Conservation (phyloP, 495 filamentous ascomycete species). For the Penicillium nucicola region DNA sequence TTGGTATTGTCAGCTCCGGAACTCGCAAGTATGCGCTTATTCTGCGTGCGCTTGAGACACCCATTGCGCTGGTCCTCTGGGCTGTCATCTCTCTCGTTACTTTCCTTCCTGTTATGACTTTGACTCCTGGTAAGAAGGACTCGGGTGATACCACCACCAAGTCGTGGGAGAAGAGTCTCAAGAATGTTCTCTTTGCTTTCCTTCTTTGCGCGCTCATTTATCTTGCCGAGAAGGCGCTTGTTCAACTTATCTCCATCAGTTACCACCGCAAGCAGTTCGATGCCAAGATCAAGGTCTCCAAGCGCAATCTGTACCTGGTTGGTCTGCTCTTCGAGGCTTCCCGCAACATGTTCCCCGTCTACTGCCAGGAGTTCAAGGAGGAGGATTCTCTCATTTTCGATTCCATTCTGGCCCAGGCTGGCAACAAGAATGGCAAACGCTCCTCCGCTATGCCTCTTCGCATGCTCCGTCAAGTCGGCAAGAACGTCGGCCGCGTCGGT, state of each 20-base stretch:
- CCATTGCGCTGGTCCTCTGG: constrained; percentile 87
- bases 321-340: constrained; percentile 87
- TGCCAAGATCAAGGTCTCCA: constrained; percentile 80
- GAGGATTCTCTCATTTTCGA: constrained; percentile 91
- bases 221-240: constrained; percentile 74
- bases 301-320: constrained; percentile 75
- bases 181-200: constrained; percentile 69
- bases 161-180: constrained; percentile 60
- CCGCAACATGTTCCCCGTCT: constrained; percentile 80
- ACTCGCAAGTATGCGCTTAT: constrained; percentile 90
- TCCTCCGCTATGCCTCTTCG: constrained; percentile 72
- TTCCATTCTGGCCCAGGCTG: constrained; percentile 50
- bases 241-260: constrained; percentile 89
- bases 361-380: constrained; percentile 84
- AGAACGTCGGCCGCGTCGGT: constrained; percentile 75
- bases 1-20: constrained; percentile 85
- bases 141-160: constrained; percentile 30
- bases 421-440: constrained; percentile 25
- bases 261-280: constrained; percentile 96
- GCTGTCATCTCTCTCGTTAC: constrained; percentile 72
- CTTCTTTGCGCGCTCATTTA: constrained; percentile 76
- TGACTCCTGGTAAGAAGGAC: constrained; percentile 32
- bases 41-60: constrained; percentile 74
- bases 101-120: constrained; percentile 63
- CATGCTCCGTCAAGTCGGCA: constrained; percentile 58